These are phyloP conservation scores for Kodamaea alishanica DNA, from an alignment of 1,139 yeast genomes.

Conservation along the genomic window DNA sequence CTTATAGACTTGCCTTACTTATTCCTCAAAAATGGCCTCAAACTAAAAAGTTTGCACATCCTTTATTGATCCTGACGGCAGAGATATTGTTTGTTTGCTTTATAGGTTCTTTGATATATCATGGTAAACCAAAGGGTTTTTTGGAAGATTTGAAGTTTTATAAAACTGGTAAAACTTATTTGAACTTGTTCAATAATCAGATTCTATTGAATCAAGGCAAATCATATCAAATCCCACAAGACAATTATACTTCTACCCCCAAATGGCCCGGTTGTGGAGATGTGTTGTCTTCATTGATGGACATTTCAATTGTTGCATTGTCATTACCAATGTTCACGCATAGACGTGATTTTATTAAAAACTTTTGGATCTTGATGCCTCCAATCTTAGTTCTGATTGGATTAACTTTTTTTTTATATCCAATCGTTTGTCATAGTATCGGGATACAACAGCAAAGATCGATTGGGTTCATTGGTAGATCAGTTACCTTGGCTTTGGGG, in stretches of 20 bases:
- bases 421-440: constrained; percentile 59
- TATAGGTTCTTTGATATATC: constrained; percentile 54
- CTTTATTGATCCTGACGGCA: constrained; percentile 64
- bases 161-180: constrained; percentile 67
- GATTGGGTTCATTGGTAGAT: constrained; percentile 74
- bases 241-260: constrained; percentile 34
- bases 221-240: constrained; percentile 10
- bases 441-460: constrained; percentile 61
- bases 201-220: constrained; percentile 30
- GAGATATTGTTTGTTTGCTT: constrained; percentile 59
- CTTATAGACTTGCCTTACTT: constrained; percentile 51
- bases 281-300: constrained; percentile 65
- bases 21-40: constrained; percentile 48
- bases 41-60: constrained; percentile 57
- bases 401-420: constrained; percentile 64
- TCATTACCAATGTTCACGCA: constrained; percentile 78
- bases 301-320: constrained; percentile 69
- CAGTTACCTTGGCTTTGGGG: constrained; percentile 79
- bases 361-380: constrained; percentile 55
- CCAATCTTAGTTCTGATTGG: constrained; percentile 58
- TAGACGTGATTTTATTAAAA: constrained; percentile 57
- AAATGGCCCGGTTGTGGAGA: constrained; percentile 83
- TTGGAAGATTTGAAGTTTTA: constrained; percentile 50
- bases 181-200: constrained; percentile 49
- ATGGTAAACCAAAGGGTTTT: constrained; percentile 43